Base-by-base conservation (phyloP, 163 green algal species). In the Prototheca wickerhamii region DNA sequence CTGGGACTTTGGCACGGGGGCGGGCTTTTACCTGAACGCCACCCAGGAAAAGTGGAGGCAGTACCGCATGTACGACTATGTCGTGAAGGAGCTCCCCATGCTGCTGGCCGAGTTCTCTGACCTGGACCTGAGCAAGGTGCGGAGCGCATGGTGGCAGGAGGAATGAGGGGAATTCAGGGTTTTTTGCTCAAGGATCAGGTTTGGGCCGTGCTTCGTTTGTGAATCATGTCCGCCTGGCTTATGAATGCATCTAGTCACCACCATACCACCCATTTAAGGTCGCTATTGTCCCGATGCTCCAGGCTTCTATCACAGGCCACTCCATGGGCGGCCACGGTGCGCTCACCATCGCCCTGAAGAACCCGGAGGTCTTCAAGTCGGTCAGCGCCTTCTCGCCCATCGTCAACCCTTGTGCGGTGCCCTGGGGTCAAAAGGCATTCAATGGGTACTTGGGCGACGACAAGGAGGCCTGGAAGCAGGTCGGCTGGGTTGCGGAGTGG, bases 11-110 rank as follows among this genome's bases (percentile, higher is more conserved):
- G 92, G 92, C 7, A 73, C 82, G 2, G 84, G 84, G 0, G 89
- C 89, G 10, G 94, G 94, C 15, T 99, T 99, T 67, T 99, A 99
- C 77, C 42, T 99, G 17, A 93, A 99, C 73, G 93, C 93, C 8
- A 98, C 88, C 0, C 59, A 84, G 52, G 65, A 43, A 26, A 85
- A 72, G 70, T 51, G 40, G 59, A 72, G 74, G 68, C 43, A 73
- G 25, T 92, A 83, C 75, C 82, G 83, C 61, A 99, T 98, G 93
- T 95, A 97, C 60, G 84, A 89, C 58, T 97, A 95, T 72, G 76
- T 97, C n/a, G 82, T 78, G 4, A 69, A 85, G 65, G 92, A 98
- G 79, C 81, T 98, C 21, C 87, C 87, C 7, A 42, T 61, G 10
- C 53, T 93, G 53, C 71, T 98, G 44, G 29, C 61, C 5, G 31